A percentile compares a stretch with the other conserved stretches of the same genome.
Evolutionary conservation across 306 rosid species (phyloP).

Genomic region (Rubus parviflorus): DNA sequence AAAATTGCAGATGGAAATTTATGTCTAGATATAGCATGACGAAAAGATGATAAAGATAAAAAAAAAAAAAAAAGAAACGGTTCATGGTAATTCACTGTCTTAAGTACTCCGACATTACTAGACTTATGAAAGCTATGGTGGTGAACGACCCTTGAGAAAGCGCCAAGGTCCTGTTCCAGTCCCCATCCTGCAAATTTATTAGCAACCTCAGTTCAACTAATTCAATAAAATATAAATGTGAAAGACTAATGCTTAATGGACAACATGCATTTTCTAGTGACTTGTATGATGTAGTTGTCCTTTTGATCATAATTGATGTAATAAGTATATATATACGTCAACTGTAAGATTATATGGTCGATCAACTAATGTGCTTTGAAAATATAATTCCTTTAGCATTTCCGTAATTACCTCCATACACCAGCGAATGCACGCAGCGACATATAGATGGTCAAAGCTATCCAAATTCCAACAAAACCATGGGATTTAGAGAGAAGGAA

Average conservation of each 20-base stretch:
- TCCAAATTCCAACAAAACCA: conserved; percentile 92
- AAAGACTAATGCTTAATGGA: neutral
- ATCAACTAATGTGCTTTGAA: too few relatives aligned
- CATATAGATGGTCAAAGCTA: conserved; percentile 86
- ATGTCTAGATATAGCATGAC: neutral
- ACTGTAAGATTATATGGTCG: too few relatives aligned
- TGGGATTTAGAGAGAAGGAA: conserved; percentile 57
- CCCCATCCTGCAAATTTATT: conserved; percentile 70
- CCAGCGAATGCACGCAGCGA: conserved; percentile 80
- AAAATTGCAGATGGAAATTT: neutral
- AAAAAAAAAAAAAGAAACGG: neutral
- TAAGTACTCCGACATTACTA: neutral
- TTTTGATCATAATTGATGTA: too few relatives aligned
- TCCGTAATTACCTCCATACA: conserved; percentile 67
- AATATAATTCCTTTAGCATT: neutral
- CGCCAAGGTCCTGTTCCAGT: conserved; percentile 97
- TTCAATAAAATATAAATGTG: neutral
- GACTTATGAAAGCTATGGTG: conserved; percentile 12
- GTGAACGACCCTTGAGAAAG: conserved; percentile 44
- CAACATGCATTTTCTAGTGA: neutral
- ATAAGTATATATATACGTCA: too few relatives aligned
- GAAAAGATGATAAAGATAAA: neutral
- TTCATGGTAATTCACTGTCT: neutral
- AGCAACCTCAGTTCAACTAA: neutral
- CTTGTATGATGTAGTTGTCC: too few relatives aligned